Evolutionary conservation across 495 filamentous ascomycete genomes (phyloP), one percentile per base, ranked within the genome.

Genomic region (Barbatosphaeria neglecta): DNA sequence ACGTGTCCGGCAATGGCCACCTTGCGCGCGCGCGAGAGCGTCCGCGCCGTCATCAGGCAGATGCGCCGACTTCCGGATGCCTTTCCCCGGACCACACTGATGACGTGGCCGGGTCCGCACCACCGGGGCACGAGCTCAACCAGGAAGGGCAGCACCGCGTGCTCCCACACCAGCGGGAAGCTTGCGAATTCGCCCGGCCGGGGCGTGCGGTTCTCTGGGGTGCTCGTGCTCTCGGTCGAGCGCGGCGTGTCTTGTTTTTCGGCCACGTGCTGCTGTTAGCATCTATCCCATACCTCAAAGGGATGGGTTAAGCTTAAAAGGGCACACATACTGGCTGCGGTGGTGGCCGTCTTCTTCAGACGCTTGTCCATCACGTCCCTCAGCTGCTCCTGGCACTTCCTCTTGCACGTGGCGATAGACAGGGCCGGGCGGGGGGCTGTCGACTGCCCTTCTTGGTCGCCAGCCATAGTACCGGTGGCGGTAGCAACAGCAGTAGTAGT

Each of bases 101-200:
- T 59, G 15, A 57, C 52, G 20, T 62, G 56, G 15, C 59, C 59
- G 0, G 56, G 53, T 10, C 59, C 59, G 42, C 59, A 62, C 59
- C 59, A 62, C 25, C 57, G 59, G 3, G 59, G 59, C 28, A 62
- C 45, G 38, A 57, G 54, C 33, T 62, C 59, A 49, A 48, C 44
- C 0, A 62, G 56, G 40, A 62, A 62, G 7, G 59, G 59, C 9
- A 62, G 59, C 2, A 62, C 49, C 8, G 51, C 50, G 17, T 62
- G 59, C 42, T 62, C 59, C 59, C 59, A 62, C 6, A 62, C 24
- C 2, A 59, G 27, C 15, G 56, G 59, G 31, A 62, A 61, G 37
- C 48, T 56, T 2, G 53, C 58, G 2, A 50, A 51, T 23, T 62
- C 59, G 8, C 55, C 18, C 18, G 51, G 44, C 27, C 44, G 53